Conservation (phyloP, 2,329 filamentous ascomycete genomes). For the Aspergillus versicolor region DNA sequence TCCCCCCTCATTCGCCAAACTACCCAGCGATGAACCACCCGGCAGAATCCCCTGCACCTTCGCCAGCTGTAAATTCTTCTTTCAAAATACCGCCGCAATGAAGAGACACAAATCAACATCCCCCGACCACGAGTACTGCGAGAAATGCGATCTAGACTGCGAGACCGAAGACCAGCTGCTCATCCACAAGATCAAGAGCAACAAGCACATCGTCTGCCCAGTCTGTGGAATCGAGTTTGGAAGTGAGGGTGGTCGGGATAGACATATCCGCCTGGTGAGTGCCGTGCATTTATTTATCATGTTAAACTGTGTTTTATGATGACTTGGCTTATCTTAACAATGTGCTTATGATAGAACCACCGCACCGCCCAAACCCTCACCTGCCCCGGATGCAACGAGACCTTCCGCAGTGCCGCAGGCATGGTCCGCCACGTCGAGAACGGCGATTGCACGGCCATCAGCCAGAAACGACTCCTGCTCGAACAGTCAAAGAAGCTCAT, state of each 20-base stretch:
- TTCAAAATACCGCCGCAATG: constrained; percentile 48
- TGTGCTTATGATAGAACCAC: constrained; percentile 42
- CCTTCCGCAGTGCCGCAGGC: constrained; percentile 50
- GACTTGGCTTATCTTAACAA: neutral
- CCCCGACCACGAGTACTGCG: constrained; percentile 42
- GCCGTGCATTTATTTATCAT: neutral
- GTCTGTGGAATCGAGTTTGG: constrained; percentile 59
- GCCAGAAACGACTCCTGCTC: constrained; percentile 44
- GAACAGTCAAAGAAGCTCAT: constrained; percentile 53
- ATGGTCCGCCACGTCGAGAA: constrained; percentile 57
- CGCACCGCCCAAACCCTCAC: constrained; percentile 49
- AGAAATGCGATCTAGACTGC: constrained; percentile 47
- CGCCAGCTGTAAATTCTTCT: constrained; percentile 45
- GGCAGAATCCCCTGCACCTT: constrained; percentile 47
- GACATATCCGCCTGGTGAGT: constrained; percentile 52
- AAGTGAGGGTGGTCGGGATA: constrained; percentile 50
- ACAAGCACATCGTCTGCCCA: constrained; percentile 54
- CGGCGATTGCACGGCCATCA: constrained; percentile 49
- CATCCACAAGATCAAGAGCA: constrained; percentile 49
- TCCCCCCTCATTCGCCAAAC: neutral
- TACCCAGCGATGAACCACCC: neutral
- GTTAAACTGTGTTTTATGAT: neutral
- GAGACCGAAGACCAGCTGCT: constrained; percentile 44
- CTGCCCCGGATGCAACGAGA: constrained; percentile 48
- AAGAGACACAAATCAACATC: constrained; percentile 51